Evolutionary conservation across 768 basidiomycete species (phyloP), one percentile per base, ranked within the genome.

Genomic region (Naganishia antarctica): DNA sequence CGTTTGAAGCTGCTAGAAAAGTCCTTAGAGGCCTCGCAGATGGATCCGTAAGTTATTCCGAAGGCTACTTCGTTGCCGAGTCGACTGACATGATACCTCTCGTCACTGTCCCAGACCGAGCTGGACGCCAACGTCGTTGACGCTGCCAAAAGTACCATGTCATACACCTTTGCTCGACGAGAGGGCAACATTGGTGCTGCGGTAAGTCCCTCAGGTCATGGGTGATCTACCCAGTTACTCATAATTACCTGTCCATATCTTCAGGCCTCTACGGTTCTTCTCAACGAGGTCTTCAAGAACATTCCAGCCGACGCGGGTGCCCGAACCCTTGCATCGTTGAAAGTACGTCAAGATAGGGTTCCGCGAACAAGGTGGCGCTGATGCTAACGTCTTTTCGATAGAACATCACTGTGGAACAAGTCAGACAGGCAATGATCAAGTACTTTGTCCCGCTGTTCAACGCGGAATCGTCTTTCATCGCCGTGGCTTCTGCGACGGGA

Each of bases 131-230:
- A 88, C 0, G 85, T 85, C 9, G 79, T 98, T 40, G 92, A 97
- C 69, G 88, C 90, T 0, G 90, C 92, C 4, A 91, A 94, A 80
- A 92, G 90, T 68, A 88, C 85, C 50, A 87, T 96, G 67, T 92
- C 96, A 4, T 97, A 86, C 71, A 81, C 82, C 8, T 87, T 92
- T 11, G 85, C 92, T 0, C 85, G 85, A 72, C 81, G 83, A 47
- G 88, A 94, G 23, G 87, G 91, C 21, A 94, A 91, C 3, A 85
- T 89, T 29, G 84, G 84, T n/a, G 84, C 87, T 70, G 94, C 94
- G 45, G 93, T 92, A 78, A 75, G 87, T 79, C 34, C 23, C 3
- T 4, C 44, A 4, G 23, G 16, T 1, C 4, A 28, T 32, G 9
- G 44, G 5, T 9, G 26, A 29, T 32, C 21, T n/a, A 60, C 23